phyloP scores from a whole-genome alignment of 257 asterid genomes.

The Solanum ossicruentum region DNA sequence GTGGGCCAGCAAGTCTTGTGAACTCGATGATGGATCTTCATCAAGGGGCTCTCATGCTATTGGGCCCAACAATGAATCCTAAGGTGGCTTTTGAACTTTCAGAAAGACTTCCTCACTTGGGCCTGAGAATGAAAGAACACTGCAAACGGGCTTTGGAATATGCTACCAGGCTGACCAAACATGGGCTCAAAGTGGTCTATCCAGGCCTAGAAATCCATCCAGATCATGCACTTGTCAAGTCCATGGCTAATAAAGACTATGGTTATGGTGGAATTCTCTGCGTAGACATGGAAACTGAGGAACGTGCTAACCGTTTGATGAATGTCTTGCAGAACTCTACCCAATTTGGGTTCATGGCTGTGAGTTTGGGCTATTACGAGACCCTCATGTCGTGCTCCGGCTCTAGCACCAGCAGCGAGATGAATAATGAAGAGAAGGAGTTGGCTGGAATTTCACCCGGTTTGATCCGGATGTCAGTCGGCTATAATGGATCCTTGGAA shows the following conservation, averaged over 20 bases:
- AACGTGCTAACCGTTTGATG: conserved; percentile 67
- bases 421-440: conserved; percentile 55
- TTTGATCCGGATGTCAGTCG: conserved; percentile 71
- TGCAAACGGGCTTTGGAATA: conserved; percentile 53
- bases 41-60: conserved; percentile 75
- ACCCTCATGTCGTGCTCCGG: conserved; percentile 95
- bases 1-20: conserved; percentile 79
- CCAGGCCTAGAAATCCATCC: conserved; percentile 83
- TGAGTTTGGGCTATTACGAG: conserved; percentile 87
- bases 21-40: conserved; percentile 94
- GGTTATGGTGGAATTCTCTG: conserved; percentile 82
- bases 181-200: conserved; percentile 67
- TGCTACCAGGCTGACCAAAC: conserved; percentile 54
- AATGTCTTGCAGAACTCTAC: conserved; percentile 51
- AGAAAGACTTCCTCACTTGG: conserved; percentile 68
- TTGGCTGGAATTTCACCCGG: conserved; percentile 87
- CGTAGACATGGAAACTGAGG: conserved; percentile 84
- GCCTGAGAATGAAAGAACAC: conserved; percentile 85
- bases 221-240: conserved; percentile 45
- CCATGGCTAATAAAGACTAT: conserved; percentile 47
- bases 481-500: conserved; percentile 68
- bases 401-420: conserved; percentile 85
- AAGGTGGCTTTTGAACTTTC: conserved; percentile 84
- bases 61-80: conserved; percentile 94
- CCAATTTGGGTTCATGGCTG: conserved; percentile 88